A percentile compares a stretch with the other conserved stretches of the same genome.
Evolutionary conservation across 2,329 filamentous ascomycete genomes (phyloP).

Genomic region (Fusarium sp.): DNA sequence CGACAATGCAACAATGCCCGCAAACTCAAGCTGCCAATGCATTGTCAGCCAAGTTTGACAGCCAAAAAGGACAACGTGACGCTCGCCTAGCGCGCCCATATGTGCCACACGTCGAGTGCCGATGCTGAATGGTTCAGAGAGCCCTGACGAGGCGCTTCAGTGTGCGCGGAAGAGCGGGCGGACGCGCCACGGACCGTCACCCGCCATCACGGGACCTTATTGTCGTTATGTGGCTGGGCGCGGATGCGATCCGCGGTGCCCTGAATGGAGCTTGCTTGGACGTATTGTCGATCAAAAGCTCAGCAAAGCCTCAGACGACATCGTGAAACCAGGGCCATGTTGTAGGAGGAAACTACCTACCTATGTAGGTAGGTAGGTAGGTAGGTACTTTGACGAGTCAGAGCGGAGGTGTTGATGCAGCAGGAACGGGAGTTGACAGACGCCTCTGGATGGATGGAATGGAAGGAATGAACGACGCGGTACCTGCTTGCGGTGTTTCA

Average conservation of each 20-base stretch:
- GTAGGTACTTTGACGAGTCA: conserved; percentile 1
- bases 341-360: not conserved
- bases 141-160: conserved; percentile 23
- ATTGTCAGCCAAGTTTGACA: conserved; percentile 13
- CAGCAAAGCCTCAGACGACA: conserved; percentile 1
- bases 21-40: conserved; percentile 18
- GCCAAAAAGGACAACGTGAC: conserved; percentile 29
- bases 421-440: not conserved
- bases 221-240: conserved; percentile 29
- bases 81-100: conserved; percentile 1
- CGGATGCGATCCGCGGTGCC: conserved; percentile 26
- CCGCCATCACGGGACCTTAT: conserved; percentile 40
- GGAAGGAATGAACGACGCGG: conserved; percentile 15
- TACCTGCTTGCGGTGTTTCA: conserved; percentile 2
- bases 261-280: conserved; percentile 8
- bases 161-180: conserved; percentile 30
- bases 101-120: not conserved
- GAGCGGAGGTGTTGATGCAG: conserved; percentile 10
- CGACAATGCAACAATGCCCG: conserved; percentile 9
- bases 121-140: conserved; percentile 7
- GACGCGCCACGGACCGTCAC: conserved; percentile 46
- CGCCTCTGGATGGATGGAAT: conserved; percentile 1
- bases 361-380: not conserved
- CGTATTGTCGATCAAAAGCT: not conserved
- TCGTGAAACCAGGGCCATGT: conserved; percentile 15